Evolutionary conservation across 495 filamentous ascomycete species (phyloP).

Genomic region (Cercophora samala): DNA sequence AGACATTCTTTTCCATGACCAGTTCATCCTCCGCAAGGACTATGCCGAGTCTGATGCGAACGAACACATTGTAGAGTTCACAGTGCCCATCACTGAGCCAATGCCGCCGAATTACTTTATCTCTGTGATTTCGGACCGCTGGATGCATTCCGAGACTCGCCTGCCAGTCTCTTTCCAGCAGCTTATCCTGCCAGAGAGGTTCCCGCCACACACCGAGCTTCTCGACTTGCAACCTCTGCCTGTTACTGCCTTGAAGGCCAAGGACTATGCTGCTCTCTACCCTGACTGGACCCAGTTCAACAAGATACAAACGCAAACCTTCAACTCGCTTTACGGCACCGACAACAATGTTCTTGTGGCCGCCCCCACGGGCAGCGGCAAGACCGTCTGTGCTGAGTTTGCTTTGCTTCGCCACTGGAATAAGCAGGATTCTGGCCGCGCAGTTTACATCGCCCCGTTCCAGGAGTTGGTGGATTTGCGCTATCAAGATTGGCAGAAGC

Average conservation of each 20-base stretch:
- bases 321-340: constrained; percentile 83
- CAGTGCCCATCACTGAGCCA: constrained; percentile 91
- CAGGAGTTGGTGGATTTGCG: constrained; percentile 86
- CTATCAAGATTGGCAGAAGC: constrained; percentile 76
- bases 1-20: constrained; percentile 92
- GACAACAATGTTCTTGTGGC: constrained; percentile 93
- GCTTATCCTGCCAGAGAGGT: constrained; percentile 88
- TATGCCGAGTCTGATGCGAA: constrained; percentile 77
- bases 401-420: constrained; percentile 87
- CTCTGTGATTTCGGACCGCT: constrained; percentile 86
- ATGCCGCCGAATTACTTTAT: constrained; percentile 99
- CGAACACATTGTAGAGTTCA: constrained; percentile 96
- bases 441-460: constrained; percentile 94
- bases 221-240: constrained; percentile 88
- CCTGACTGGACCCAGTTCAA: constrained; percentile 87
- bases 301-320: constrained; percentile 95
- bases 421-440: constrained; percentile 65
- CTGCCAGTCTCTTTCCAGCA: constrained; percentile 93
- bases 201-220: constrained; percentile 87
- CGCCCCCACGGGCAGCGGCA: constrained; percentile 86
- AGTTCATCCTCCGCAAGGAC: constrained; percentile 84
- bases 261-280: constrained; percentile 80
- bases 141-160: constrained; percentile 97
- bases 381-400: constrained; percentile 95
- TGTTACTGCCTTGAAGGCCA: constrained; percentile 78